Evolutionary conservation across 306 rosid species (phyloP).

Genomic region (Crotalaria pallida): DNA sequence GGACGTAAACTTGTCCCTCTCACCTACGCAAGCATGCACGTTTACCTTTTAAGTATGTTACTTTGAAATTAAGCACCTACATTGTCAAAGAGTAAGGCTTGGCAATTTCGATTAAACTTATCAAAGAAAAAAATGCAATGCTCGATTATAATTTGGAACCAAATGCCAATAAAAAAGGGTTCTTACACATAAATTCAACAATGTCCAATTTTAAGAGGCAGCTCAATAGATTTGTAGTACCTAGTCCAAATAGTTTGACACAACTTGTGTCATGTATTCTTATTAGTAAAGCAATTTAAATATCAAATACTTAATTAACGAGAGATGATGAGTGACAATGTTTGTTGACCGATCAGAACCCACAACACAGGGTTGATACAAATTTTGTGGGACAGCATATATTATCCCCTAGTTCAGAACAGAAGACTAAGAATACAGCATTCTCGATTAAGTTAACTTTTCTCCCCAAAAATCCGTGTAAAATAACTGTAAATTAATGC

Average conservation of each 20-base stretch:
- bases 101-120: background rate
- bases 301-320: too few species aligned
- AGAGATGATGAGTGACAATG: too few species aligned
- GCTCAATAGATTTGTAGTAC: background rate
- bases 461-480: background rate
- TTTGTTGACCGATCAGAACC: too few species aligned
- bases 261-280: too few species aligned
- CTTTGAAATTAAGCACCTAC: slow-evolving; percentile 1
- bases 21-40: background rate
- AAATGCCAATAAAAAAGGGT: background rate
- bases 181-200: background rate
- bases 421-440: background rate
- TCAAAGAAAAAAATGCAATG: background rate
- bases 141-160: background rate
- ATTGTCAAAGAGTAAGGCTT: background rate
- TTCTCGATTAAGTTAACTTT: background rate
- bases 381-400: too few species aligned
- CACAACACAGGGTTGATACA: too few species aligned
- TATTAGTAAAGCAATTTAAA: too few species aligned
- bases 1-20: background rate
- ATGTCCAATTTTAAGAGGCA: background rate
- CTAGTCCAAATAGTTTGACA: too few species aligned
- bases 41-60: background rate
- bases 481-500: background rate
- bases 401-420: background rate